Percentiles rank a stretch among this genome's conserved stretches.
Conservation (phyloP, 2,329 filamentous ascomycete species). For the Pseudogymnoascus sp. region DNA sequence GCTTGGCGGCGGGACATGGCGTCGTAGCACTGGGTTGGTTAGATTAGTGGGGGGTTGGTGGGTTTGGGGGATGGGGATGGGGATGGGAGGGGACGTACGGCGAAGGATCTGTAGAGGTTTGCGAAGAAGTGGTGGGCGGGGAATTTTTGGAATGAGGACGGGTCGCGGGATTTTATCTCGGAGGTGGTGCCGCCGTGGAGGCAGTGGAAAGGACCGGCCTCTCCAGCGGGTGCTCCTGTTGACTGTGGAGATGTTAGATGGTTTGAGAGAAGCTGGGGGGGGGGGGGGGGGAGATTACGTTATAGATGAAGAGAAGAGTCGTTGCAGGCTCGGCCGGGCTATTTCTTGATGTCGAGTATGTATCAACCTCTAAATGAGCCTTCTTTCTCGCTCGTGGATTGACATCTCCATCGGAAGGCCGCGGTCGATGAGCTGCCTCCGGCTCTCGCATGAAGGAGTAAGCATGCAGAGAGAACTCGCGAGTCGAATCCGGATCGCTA, state of each 20-base stretch:
- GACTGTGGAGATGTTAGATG: neutral
- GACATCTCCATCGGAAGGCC: neutral
- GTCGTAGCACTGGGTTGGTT: slow-evolving; percentile 33
- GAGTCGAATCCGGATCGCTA: neutral
- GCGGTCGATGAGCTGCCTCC: neutral
- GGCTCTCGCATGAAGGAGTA: neutral
- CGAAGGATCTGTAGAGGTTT: slow-evolving; percentile 45
- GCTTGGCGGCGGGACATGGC: slow-evolving; percentile 42
- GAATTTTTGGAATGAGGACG: slow-evolving; percentile 41
- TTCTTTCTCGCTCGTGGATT: neutral
- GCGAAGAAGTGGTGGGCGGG: slow-evolving; percentile 52
- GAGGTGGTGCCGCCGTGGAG: slow-evolving; percentile 25
- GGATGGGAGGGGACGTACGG: slow-evolving; percentile 34
- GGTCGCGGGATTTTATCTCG: slow-evolving; percentile 36
- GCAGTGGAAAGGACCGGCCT: slow-evolving; percentile 31
- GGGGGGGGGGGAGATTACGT: neutral
- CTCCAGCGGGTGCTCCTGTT: slow-evolving; percentile 20
- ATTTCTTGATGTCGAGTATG: neutral
- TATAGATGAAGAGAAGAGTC: neutral
- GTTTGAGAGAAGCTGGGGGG: too few species aligned
- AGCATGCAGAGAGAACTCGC: neutral
- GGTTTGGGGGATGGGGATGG: neutral
- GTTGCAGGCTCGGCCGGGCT: neutral
- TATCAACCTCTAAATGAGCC: neutral
- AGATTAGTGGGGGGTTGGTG: neutral